A percentile compares a stretch with the other conserved stretches of the same genome.
Evolutionary conservation across 192 early-diverging fungal genomes (phyloP).

Genomic region (Thoreauomyces humboldtii): DNA sequence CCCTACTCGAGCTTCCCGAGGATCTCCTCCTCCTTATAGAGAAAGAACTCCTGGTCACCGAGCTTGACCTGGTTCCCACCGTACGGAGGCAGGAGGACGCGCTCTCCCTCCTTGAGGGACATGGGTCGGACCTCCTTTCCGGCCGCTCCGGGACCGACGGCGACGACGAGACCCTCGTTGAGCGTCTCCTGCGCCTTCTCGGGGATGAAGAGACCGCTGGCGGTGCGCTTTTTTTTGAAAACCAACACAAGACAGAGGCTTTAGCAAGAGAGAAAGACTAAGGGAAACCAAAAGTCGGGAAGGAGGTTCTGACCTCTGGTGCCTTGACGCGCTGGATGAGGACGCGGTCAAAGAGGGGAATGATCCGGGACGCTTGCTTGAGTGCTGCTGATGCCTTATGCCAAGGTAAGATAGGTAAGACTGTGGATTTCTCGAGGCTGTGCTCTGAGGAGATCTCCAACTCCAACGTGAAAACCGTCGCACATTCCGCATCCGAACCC

Average conservation of each 20-base stretch:
- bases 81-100: constrained; percentile 91
- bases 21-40: constrained; percentile 92
- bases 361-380: constrained; percentile 71
- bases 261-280: not conserved
- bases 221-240: constrained; percentile 86
- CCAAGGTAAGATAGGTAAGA: no score
- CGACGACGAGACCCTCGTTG: constrained; percentile 94
- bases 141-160: constrained; percentile 87
- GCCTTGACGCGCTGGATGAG: constrained; percentile 97
- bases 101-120: constrained; percentile 86
- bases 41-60: constrained; percentile 80
- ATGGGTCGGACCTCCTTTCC: constrained; percentile 74
- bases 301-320: constrained; percentile 62
- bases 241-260: not conserved
- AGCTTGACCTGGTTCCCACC: constrained; percentile 95
- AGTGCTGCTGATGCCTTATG: constrained; percentile 8
- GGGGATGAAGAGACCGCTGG: constrained; percentile 93
- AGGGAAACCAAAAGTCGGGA: no score
- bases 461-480: no score
- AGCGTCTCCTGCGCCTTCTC: constrained; percentile 97
- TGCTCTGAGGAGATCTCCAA: no score
- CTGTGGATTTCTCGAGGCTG: no score
- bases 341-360: constrained; percentile 97
- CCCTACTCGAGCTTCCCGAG: constrained; percentile 75
- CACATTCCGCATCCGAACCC: no score